Base-by-base conservation (phyloP, 2,329 filamentous ascomycete genomes). In the Hypoxylon sp. region DNA sequence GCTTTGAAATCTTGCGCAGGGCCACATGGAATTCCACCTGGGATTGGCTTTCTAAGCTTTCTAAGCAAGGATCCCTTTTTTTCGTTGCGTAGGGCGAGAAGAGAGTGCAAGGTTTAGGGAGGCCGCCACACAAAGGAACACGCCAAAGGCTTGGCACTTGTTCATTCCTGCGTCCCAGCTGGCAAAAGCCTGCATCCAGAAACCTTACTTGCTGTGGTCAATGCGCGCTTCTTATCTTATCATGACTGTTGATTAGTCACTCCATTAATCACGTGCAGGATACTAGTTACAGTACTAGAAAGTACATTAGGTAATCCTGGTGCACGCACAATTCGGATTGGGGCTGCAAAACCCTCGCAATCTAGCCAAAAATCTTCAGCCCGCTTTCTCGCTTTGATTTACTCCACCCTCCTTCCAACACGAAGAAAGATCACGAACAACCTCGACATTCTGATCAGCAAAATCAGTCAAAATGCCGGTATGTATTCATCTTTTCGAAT, bases 381-480 rank as follows among this genome's bases (percentile, higher is more conserved):
- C 50, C 46, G 43, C 49, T 42, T n/a, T 59, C 54, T 49, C 41
- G 57, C 61, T 44, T 64, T 55, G 55, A 58, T 45, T 54, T 55
- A 58, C 62, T 64, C 62, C 61, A 63, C 63, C 61, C 49, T 41
- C 56, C 48, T 52, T 55, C 51, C 48, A 50, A 42, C 54, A 58
- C 53, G 51, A 59, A 50, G 54, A 59, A 59, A 50, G 21, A 65
- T 52, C 63, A 66, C 31, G 60, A 65, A 62, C 57, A 61, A 58
- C 59, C 67, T 71, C 67, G 69, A 71, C 69, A 70, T 68, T 69
- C 60, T 43, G 65, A 67, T 60, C 64, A 64, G 60, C 66, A 67
- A 57, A 61, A 70, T 65, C 69, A 66, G 69, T 71, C 71, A 73
- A 70, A 61, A 73, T 73, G 71, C 71, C 71, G 70, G 71, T 73